Percentiles rank a stretch among this genome's conserved stretches.
These are phyloP conservation scores for Leccinum subrobustum DNA, from an alignment of 1,284 basidiomycete genomes.

Conservation along the genomic window DNA sequence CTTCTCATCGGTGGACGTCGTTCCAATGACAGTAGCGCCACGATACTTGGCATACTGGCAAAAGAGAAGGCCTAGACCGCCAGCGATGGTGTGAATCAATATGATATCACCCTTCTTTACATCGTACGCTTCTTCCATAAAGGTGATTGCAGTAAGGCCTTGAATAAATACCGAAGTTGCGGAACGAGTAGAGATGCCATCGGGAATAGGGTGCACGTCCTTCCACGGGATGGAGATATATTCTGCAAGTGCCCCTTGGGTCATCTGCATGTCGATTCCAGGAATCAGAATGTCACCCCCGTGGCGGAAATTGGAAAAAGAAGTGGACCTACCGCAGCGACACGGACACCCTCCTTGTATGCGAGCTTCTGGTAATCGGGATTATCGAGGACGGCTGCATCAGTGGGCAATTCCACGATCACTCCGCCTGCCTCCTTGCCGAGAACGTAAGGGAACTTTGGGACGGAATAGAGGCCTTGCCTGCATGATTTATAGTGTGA, in stretches of 20 bases:
- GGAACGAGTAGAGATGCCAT: conserved; percentile 40
- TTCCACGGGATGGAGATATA: conserved; percentile 71
- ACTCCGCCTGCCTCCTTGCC: conserved; percentile 82
- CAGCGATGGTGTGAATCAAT: conserved; percentile 89
- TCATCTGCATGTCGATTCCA: conserved; percentile 40
- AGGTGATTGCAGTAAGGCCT: conserved; percentile 78
- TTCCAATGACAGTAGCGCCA: conserved; percentile 92
- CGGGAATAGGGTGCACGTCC: conserved; percentile 57
- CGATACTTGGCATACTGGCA: conserved; percentile 61
- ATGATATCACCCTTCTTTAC: conserved; percentile 76
- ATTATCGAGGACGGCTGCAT: conserved; percentile 50
- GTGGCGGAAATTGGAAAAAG: neutral
- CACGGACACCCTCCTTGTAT: conserved; percentile 59
- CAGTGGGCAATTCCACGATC: conserved; percentile 71
- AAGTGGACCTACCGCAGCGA: conserved; percentile 49
- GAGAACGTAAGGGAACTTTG: conserved; percentile 68
- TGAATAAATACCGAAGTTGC: conserved; percentile 75
- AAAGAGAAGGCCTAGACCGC: conserved; percentile 66
- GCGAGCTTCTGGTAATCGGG: conserved; percentile 58
- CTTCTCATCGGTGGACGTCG: conserved; percentile 85
- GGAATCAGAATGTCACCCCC: neutral
- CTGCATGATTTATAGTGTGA: conserved; percentile 31
- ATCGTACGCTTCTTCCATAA: conserved; percentile 82
- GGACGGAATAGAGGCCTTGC: conserved; percentile 56
- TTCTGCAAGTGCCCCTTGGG: conserved; percentile 67